These are phyloP conservation scores for Stylosanthes scabra DNA, from an alignment of 331 rosid genomes.

Conservation along the genomic window DNA sequence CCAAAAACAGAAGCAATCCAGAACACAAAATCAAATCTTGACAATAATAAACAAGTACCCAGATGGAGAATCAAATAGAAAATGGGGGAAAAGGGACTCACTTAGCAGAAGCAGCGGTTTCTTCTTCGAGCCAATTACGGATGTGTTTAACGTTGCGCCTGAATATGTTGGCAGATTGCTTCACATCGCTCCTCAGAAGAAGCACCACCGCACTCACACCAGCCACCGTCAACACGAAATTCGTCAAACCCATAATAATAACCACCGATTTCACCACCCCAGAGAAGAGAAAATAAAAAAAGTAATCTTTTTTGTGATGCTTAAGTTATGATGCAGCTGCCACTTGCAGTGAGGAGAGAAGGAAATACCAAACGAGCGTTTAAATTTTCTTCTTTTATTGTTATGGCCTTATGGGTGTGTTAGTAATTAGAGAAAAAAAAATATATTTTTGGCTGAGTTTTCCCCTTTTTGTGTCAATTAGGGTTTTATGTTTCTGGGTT, in stretches of 20 bases:
- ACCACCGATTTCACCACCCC: neutral
- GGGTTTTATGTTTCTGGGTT: too few relatives aligned
- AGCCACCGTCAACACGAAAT: conserved; percentile 87
- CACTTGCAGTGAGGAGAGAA: too few relatives aligned
- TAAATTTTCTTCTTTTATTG: too few relatives aligned
- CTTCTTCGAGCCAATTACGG: conserved; percentile 92
- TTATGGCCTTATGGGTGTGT: too few relatives aligned
- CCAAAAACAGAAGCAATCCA: neutral
- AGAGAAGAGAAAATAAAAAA: too few relatives aligned
- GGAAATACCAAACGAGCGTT: too few relatives aligned
- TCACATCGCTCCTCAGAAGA: conserved; percentile 83
- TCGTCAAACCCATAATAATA: conserved; percentile 75
- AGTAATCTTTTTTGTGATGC: too few relatives aligned
- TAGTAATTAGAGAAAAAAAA: too few relatives aligned
- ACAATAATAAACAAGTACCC: neutral
- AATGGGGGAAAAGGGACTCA: conserved; percentile 9
- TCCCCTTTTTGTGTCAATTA: too few relatives aligned
- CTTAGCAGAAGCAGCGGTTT: conserved; percentile 74
- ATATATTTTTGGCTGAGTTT: too few relatives aligned
- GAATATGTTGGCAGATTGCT: conserved; percentile 75
- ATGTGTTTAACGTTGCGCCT: conserved; percentile 86
- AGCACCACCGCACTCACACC: conserved; percentile 90
- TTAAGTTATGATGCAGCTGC: too few relatives aligned
- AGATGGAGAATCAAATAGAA: neutral
- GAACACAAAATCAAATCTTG: neutral